Base-by-base conservation (phyloP, 495 filamentous ascomycete species). In the Aspergillus kassunensis region DNA sequence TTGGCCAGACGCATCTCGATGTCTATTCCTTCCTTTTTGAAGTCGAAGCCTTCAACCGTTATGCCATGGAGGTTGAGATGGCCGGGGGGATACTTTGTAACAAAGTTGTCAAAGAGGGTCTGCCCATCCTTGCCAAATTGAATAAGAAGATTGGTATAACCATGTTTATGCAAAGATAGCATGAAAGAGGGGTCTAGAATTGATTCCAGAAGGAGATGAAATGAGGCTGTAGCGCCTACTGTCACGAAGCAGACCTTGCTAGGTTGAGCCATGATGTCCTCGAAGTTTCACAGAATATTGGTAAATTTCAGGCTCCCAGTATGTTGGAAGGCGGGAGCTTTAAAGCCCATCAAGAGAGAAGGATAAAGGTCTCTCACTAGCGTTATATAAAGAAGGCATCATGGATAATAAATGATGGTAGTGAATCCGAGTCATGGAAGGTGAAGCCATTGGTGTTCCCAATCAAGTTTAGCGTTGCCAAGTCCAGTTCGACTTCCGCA, bases 141-240 rank as follows among this genome's bases (percentile, higher is more conserved):
- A 25, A 97, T 61, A 7, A 80, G 66, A 7, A 97, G 73, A 48
- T 82, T 64, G 0, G 83, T 84, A 67, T 86, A 96, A 23, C 72
- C 70, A 15, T 70, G 65, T 0, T 57, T 44, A 18, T 66, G 56
- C 11, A 96, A 74, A 12, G 75, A 69, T 12, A 69, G 53, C 29
- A 91, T 68, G 55, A 95, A 91, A 0, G 62, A 42, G 2, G 78
- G 70, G 21, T 73, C 69, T 44, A 90, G 72, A n/a, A 84, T 73
- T 40, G 88, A 81, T 18, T 76, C 64, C 36, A 96, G 70, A 8
- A 98, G 80, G 10, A 72, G 63, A 41, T 80, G 72, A 66, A 98
- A 98, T 15, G 84, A 76, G 3, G 91, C 91, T 0, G 92, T 98
- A 2, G 93, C 95, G 40, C 93, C 93, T 25, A 95, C 83, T 0